Conservation (phyloP, 345 rosid genomes). For the Linum tenue region DNA sequence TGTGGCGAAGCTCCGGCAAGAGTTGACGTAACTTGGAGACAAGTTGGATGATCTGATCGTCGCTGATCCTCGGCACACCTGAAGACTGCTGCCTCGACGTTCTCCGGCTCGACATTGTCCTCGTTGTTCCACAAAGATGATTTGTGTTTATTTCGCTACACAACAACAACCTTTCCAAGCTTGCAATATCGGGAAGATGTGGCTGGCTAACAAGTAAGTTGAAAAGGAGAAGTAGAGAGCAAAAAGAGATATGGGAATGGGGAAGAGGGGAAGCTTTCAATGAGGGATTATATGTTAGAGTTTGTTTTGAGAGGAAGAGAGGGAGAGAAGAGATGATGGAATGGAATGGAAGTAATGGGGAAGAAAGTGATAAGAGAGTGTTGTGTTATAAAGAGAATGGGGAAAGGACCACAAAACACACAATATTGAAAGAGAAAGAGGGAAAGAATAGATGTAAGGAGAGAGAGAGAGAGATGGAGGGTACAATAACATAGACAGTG, state of each 20-base stretch:
- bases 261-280: no score
- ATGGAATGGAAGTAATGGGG: conserved; percentile 12
- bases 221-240: neutral
- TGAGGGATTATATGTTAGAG: neutral
- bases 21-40: conserved; percentile 74
- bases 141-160: neutral
- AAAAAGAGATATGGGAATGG: neutral
- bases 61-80: conserved; percentile 61
- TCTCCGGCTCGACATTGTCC: conserved; percentile 74
- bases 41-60: conserved; percentile 86
- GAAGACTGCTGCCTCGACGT: conserved; percentile 65
- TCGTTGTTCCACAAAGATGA: neutral
- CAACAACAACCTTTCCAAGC: neutral
- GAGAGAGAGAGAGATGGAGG: conserved; percentile 20
- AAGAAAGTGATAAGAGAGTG: conserved; percentile 5
- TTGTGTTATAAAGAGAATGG: conserved; percentile 8
- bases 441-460: conserved; percentile 53
- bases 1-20: conserved; percentile 80
- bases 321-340: conserved; percentile 1
- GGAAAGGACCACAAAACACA: conserved; percentile 22
- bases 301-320: neutral
- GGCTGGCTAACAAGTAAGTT: neutral
- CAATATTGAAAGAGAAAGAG: conserved; percentile 42
- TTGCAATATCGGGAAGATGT: neutral
- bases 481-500: conserved; percentile 44